Percentiles rank a stretch among this genome's conserved stretches.
These are phyloP conservation scores for Hippophae gyantsensis DNA, from an alignment of 306 rosid genomes.

Conservation along the genomic window DNA sequence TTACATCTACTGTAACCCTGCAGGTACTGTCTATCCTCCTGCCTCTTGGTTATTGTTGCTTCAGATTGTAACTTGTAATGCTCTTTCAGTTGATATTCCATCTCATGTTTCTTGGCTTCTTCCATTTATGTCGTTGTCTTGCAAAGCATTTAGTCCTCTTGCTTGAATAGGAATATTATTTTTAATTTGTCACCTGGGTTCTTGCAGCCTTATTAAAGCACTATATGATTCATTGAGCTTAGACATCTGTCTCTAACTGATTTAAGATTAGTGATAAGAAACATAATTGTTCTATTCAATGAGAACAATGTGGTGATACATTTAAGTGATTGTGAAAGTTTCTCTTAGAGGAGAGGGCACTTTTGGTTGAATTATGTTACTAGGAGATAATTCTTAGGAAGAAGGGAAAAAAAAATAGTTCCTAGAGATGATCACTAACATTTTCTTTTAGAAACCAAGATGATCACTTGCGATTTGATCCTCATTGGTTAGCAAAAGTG, in stretches of 20 bases:
- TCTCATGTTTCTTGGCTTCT: neutral
- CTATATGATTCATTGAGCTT: too few relatives aligned
- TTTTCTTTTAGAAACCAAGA: neutral
- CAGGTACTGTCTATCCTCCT: slow-evolving; percentile 37
- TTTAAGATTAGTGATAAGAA: too few relatives aligned
- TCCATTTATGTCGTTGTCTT: neutral
- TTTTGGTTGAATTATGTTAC: too few relatives aligned
- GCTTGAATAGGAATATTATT: neutral
- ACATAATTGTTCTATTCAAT: too few relatives aligned
- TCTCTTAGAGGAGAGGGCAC: too few relatives aligned
- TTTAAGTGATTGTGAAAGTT: too few relatives aligned
- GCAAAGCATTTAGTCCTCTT: neutral
- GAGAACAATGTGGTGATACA: too few relatives aligned
- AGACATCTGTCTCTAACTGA: too few relatives aligned
- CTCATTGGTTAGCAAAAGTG: neutral
- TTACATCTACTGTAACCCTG: slow-evolving; percentile 75
- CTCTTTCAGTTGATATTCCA: neutral
- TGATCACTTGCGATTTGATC: neutral
- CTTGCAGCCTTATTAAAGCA: too few relatives aligned
- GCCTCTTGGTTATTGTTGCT: neutral
- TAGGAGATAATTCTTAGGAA: too few relatives aligned
- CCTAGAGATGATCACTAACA: neutral
- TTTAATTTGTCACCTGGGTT: too few relatives aligned
- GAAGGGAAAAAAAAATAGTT: too few relatives aligned
- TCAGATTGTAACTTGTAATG: neutral